Base-by-base conservation (phyloP, 164 flowering plant species). In the Liquidambar formosana region DNA sequence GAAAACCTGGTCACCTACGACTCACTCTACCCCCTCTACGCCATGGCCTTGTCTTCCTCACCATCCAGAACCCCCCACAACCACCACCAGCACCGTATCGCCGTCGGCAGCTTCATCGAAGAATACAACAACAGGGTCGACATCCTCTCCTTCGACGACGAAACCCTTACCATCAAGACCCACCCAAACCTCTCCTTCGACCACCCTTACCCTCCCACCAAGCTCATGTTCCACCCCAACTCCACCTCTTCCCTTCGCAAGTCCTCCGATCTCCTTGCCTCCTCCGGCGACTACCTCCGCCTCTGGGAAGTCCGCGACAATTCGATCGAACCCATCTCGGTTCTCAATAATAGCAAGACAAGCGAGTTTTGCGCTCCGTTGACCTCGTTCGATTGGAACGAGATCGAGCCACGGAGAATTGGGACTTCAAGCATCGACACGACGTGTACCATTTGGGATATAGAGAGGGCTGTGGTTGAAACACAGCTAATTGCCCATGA, bases 401-500 rank as follows among this genome's bases (percentile, higher is more conserved):
- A 90, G 65, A 63, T 80, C 12, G 91, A 85, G 73, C 96, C 92
- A 18, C 64, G 73, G 68, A 59, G 89, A 27, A 79, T 95, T n/a
- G 97, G 97, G 9, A 91, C 97, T 3, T 88, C 85, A 13, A 91
- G 97, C 76, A 90, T 95, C 47, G 99, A 93, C 77, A 94, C 99
- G 14, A 94, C 97, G 0, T 94, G 97, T 72, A 94, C 99, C 3
- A 77, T 94, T 44, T 94, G 99, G 99, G 97, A 94, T 63, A 68
- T 94, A 1, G 99, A 94, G 73, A 80, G 75, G 67, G 80, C 82
- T 15, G 79, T 72, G 6, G 97, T 94, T 10, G 97, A 94, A 69
- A 94, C 97, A 26, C 98, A 94, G 80, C 75, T 94, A 5, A 92
- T 94, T 18, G 98, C 98, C 8, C 97, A 94, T 61, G 98, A 94